phyloP scores from a whole-genome alignment of 345 rosid species.

The Bruguiera sexangula region DNA sequence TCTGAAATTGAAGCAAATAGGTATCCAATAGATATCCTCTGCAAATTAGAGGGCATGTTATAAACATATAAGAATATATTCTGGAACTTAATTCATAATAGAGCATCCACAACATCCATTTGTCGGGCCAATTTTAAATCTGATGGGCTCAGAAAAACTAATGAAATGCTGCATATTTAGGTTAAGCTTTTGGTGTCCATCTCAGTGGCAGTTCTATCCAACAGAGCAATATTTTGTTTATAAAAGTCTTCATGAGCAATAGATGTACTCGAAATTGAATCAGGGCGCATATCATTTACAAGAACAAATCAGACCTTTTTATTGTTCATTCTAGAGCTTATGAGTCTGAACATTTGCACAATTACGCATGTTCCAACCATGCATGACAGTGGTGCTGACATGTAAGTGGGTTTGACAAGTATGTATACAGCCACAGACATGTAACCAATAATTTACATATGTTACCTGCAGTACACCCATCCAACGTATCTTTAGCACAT shows the following conservation, averaged over 20 bases:
- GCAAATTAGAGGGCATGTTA: constrained; percentile 20
- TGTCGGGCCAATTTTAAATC: not conserved
- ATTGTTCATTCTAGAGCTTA: not conserved
- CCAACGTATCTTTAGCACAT: constrained; percentile 51
- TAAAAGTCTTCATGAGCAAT: too few relatives aligned
- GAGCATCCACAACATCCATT: not conserved
- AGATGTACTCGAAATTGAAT: not conserved
- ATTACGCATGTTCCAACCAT: too few relatives aligned
- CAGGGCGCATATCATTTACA: not conserved
- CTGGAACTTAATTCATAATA: constrained; percentile 1
- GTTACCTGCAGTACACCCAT: constrained; percentile 57
- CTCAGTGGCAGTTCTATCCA: too few relatives aligned
- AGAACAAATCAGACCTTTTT: not conserved
- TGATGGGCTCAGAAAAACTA: too few relatives aligned
- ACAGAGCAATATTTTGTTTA: too few relatives aligned
- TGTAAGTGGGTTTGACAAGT: too few relatives aligned
- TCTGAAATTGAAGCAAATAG: constrained; percentile 51
- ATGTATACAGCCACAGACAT: too few relatives aligned
- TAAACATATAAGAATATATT: constrained; percentile 1
- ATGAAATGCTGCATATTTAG: too few relatives aligned
- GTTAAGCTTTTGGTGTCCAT: too few relatives aligned
- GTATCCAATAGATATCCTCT: constrained; percentile 68
- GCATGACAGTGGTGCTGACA: too few relatives aligned
- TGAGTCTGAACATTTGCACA: not conserved
- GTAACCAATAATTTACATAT: not conserved